A percentile compares a stretch with the other conserved stretches of the same genome.
These are phyloP conservation scores for Sungouiozyma ichnusensis DNA, from an alignment of 805 yeast species.

Conservation along the genomic window DNA sequence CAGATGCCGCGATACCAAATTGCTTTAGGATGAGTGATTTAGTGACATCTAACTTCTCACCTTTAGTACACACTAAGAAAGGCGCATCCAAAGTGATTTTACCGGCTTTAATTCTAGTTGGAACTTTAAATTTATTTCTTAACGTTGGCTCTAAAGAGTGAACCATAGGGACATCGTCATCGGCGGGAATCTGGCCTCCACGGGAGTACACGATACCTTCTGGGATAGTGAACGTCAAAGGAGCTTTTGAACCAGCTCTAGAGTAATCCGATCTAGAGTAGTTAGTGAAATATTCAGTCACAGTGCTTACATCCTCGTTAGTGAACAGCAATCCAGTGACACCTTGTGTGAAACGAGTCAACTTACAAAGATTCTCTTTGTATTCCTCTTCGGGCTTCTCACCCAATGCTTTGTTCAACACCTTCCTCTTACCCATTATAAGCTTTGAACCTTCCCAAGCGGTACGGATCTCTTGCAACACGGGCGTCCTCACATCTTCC, in stretches of 20 bases:
- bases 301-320: conserved; percentile 79
- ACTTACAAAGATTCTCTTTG: conserved; percentile 66
- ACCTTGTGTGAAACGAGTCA: conserved; percentile 57
- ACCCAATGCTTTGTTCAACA: conserved; percentile 87
- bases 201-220: conserved; percentile 87
- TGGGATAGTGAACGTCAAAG: conserved; percentile 77
- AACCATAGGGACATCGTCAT: conserved; percentile 93
- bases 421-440: conserved; percentile 85
- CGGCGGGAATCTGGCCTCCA: conserved; percentile 83
- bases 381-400: conserved; percentile 82
- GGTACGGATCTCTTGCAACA: conserved; percentile 80
- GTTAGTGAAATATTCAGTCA: conserved; percentile 72
- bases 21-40: conserved; percentile 88
- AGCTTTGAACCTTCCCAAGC: conserved; percentile 90
- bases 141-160: conserved; percentile 91
- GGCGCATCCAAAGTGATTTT: conserved; percentile 71
- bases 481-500: conserved; percentile 92
- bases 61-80: conserved; percentile 68
- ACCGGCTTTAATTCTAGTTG: conserved; percentile 84
- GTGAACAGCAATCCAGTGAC: conserved; percentile 85
- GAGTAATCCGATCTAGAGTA: conserved; percentile 76
- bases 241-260: conserved; percentile 78
- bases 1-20: conserved; percentile 90
- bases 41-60: conserved; percentile 74
- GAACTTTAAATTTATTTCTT: conserved; percentile 81